Evolutionary conservation across 345 rosid genomes (phyloP).

Genomic region (Dovyalis caffra): DNA sequence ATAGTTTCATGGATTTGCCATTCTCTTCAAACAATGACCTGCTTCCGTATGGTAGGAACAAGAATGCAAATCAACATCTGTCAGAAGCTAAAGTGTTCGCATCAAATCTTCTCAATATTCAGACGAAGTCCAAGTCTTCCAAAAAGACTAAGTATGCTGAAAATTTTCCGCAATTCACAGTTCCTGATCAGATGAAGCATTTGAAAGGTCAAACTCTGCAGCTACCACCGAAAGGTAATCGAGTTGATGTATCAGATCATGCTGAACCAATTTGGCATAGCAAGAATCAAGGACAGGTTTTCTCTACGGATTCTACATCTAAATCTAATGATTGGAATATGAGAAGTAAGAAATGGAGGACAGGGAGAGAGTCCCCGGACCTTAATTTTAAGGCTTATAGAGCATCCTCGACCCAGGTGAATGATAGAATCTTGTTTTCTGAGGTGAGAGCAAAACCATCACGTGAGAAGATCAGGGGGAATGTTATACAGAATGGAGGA

Average conservation of each 20-base stretch:
- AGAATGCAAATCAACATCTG: conserved; percentile 31
- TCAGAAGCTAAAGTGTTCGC: conserved; percentile 30
- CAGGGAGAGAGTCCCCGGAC: conserved; percentile 55
- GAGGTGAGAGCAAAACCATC: conserved; percentile 51
- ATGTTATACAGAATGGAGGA: conserved; percentile 51
- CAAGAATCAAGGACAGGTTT: conserved; percentile 43
- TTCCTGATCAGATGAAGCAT: conserved; percentile 59
- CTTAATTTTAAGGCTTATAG: conserved; percentile 43
- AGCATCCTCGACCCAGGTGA: conserved; percentile 53
- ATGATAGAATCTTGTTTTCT: conserved; percentile 55
- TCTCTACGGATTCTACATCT: conserved; percentile 50
- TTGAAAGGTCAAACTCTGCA: conserved; percentile 39
- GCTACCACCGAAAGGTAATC: conserved; percentile 47
- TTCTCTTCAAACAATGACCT: conserved; percentile 51
- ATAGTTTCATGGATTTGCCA: conserved; percentile 54
- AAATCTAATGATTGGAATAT: conserved; percentile 54
- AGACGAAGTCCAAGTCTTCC: conserved; percentile 9
- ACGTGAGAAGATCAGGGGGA: conserved; percentile 57
- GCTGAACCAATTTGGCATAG: conserved; percentile 48
- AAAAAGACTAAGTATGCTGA: conserved; percentile 33
- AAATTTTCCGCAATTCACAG: conserved; percentile 38
- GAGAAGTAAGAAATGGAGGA: conserved; percentile 67
- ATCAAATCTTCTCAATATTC: conserved; percentile 32
- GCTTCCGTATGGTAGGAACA: conserved; percentile 42
- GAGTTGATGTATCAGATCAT: conserved; percentile 39